Evolutionary conservation across 228 moss, liverwort and hornwort genomes (phyloP), one percentile per base, ranked within the genome.

Genomic region (Sphagnum fallax): DNA sequence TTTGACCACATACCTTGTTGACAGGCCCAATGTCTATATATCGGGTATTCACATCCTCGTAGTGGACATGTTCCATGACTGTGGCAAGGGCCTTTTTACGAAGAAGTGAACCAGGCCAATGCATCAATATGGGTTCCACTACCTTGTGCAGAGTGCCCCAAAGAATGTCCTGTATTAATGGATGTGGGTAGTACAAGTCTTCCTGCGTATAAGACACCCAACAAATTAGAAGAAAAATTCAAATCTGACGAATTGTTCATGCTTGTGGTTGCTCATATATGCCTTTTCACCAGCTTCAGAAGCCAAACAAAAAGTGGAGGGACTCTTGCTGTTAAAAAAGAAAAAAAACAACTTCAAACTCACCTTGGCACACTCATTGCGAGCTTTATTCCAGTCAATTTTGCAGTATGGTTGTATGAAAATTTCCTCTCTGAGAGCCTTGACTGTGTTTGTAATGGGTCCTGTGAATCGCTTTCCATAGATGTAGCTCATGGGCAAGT

Each of bases 131-230:
- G 51, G 98, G 98, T 74, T 93, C 98, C 59, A 78, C 89, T 60
- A 91, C 82, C 70, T 89, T 90, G 53, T 88, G 69, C 58, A 93
- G 76, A 47, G 90, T 87, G 72, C 87, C 98, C 98, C 93, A 93
- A 49, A 98, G 74, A 60, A 90, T 66, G 78, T 93, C 92, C 80
- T 98, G 93, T 69, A 93, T 51, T 68, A 77, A 82, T 67, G 91
- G 82, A 70, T 93, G 93, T 58, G 98, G 98, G 75, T 91, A 98
- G 77, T 91, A 97, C n/a, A 97, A 82, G 76, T 97, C 97, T 73
- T 88, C 87, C 97, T 97, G 83, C 73, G 73, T 58, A 62, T 47
- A 51, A 52, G 13, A 12, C 11, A 4, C 55, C 55, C 9, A 55
- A 8, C 55, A 55, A 55, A 55, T 55, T 12, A 55, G 55, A 8